Conservation (phyloP, 768 basidiomycete species). For the Gloeophyllum trabeum region DNA sequence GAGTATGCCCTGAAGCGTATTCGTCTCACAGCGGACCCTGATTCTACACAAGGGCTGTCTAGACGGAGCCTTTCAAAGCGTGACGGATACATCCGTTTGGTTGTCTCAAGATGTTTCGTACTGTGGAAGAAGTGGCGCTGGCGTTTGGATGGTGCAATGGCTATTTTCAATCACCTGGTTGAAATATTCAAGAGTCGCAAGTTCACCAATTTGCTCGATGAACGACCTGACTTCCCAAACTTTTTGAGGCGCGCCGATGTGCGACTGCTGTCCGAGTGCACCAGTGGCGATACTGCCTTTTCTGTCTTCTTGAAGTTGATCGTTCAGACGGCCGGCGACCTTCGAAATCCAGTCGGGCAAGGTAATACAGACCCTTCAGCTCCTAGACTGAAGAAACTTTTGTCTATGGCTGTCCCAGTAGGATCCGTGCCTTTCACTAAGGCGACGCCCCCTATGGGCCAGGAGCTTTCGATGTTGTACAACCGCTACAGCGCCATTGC, state of each 20-base stretch:
- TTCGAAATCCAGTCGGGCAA: too few species aligned
- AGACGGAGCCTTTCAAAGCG: slow-evolving; percentile 33
- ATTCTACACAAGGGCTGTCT: slow-evolving; percentile 27
- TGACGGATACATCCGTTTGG: slow-evolving; percentile 59
- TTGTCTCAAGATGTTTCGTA: slow-evolving; percentile 65
- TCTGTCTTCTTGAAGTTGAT: slow-evolving; percentile 76
- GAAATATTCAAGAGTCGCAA: slow-evolving; percentile 70
- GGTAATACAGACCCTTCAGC: neutral
- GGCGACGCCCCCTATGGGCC: slow-evolving; percentile 30
- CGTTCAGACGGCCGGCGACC: too few species aligned
- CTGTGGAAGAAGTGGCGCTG: slow-evolving; percentile 72
- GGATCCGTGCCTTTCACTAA: slow-evolving; percentile 57
- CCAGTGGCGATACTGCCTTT: slow-evolving; percentile 59
- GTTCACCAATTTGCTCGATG: slow-evolving; percentile 58
- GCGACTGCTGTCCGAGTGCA: slow-evolving; percentile 35
- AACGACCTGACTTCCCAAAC: slow-evolving; percentile 53
- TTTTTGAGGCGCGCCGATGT: slow-evolving; percentile 54
- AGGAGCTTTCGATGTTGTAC: slow-evolving; percentile 64
- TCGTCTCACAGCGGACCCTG: slow-evolving; percentile 36
- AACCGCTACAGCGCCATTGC: slow-evolving; percentile 74
- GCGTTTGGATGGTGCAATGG: slow-evolving; percentile 44
- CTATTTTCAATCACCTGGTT: slow-evolving; percentile 51
- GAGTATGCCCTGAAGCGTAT: slow-evolving; percentile 46
- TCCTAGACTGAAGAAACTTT: slow-evolving; percentile 40
- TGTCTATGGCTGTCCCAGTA: slow-evolving; percentile 64